phyloP scores from a whole-genome alignment of 1,284 basidiomycete species.

The Rhizoctonia solani region DNA sequence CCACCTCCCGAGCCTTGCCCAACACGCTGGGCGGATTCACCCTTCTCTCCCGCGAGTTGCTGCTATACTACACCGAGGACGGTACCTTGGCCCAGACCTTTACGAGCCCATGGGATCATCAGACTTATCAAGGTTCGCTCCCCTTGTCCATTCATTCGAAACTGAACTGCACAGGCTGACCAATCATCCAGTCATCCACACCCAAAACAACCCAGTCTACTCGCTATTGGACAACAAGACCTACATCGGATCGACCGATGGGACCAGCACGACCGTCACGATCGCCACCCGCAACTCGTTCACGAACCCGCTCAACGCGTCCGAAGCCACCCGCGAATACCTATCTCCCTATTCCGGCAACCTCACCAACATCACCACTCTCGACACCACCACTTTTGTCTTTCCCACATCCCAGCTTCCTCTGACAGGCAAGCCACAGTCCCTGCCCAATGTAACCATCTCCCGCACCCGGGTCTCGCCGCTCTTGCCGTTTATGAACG shows the following conservation, averaged over 20 bases:
- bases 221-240: slow-evolving; percentile 20
- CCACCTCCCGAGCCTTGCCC: slow-evolving; percentile 14
- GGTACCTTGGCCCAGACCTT: slow-evolving; percentile 13
- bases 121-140: slow-evolving; percentile 29
- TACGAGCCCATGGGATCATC: slow-evolving; percentile 19
- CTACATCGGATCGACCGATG: slow-evolving; percentile 17
- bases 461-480: slow-evolving; percentile 19
- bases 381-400: slow-evolving; percentile 29
- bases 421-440: slow-evolving; percentile 13
- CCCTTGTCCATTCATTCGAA: too few relatives aligned
- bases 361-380: slow-evolving; percentile 14
- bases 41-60: neutral
- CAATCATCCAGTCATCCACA: slow-evolving; percentile 18
- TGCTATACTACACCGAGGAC: slow-evolving; percentile 4
- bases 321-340: neutral
- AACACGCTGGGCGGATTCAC: slow-evolving; percentile 11
- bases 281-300: neutral
- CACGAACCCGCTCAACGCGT: slow-evolving; percentile 13
- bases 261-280: slow-evolving; percentile 7
- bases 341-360: slow-evolving; percentile 20
- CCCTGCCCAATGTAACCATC: slow-evolving; percentile 15
- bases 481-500: slow-evolving; percentile 24
- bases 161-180: neutral
- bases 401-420: slow-evolving; percentile 24
- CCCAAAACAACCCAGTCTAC: slow-evolving; percentile 33